phyloP scores from a whole-genome alignment of 208 protist genomes.

The Strigomonas culicis region DNA sequence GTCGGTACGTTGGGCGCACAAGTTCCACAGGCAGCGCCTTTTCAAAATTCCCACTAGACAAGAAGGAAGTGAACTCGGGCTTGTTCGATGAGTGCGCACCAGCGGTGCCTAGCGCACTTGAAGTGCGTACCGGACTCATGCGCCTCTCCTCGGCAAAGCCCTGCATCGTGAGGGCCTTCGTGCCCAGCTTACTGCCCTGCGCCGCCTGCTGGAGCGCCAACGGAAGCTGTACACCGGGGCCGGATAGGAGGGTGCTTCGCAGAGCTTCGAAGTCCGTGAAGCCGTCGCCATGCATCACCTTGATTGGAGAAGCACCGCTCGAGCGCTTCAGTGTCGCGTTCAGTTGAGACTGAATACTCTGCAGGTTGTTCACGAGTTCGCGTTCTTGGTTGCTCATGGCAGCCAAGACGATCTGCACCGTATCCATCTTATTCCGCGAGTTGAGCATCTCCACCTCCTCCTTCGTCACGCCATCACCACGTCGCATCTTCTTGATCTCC shows the following conservation, averaged over 20 bases:
- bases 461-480: conserved; percentile 27
- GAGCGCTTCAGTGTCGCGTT: conserved; percentile 8
- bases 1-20: too few relatives aligned
- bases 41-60: too few relatives aligned
- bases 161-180: too few relatives aligned
- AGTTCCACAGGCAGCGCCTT: too few relatives aligned
- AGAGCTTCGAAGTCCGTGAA: neutral
- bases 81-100: too few relatives aligned
- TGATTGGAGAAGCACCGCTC: conserved; percentile 12
- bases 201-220: too few relatives aligned
- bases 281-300: conserved; percentile 21
- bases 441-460: conserved; percentile 53
- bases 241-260: neutral
- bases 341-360: conserved; percentile 25
- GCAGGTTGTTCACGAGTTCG: conserved; percentile 22
- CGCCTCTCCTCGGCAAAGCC: too few relatives aligned
- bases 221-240: too few relatives aligned
- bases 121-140: too few relatives aligned
- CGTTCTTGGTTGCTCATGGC: conserved; percentile 30
- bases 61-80: too few relatives aligned
- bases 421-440: conserved; percentile 31
- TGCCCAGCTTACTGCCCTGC: too few relatives aligned
- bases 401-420: conserved; percentile 20
- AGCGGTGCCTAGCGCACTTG: too few relatives aligned
- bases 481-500: conserved; percentile 49